A percentile compares a stretch with the other conserved stretches of the same genome.
Evolutionary conservation across 441 rosid species (phyloP).

Genomic region (Bocquillonia castaneifolia): DNA sequence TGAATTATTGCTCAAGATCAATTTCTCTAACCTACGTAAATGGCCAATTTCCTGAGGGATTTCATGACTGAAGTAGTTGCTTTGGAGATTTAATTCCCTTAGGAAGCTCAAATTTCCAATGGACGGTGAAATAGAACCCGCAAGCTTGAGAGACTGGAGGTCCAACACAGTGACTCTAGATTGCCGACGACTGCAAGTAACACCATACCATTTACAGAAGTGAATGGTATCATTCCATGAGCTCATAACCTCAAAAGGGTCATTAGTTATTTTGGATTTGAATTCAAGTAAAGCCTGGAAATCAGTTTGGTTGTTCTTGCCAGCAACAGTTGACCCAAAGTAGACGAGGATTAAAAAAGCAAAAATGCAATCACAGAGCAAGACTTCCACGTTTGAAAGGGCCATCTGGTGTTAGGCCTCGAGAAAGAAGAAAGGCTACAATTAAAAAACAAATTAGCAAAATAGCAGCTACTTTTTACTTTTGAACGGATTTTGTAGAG

Average conservation of each 20-base stretch:
- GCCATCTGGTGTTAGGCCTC: too few species aligned
- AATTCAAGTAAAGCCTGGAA: background rate
- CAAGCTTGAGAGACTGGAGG: background rate
- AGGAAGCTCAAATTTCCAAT: background rate
- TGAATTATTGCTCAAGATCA: constrained; percentile 11
- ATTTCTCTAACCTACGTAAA: background rate
- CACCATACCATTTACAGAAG: background rate
- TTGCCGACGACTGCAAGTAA: background rate
- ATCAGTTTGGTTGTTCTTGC: background rate
- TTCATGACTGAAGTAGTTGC: background rate
- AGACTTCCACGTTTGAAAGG: too few species aligned
- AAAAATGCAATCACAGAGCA: too few species aligned
- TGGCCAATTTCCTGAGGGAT: background rate
- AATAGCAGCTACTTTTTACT: too few species aligned
- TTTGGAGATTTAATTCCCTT: background rate
- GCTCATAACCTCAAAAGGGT: background rate
- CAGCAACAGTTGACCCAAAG: too few species aligned
- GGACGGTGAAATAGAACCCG: background rate
- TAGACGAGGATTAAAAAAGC: too few species aligned
- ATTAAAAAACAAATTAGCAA: too few species aligned
- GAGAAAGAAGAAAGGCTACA: too few species aligned
- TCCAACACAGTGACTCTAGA: background rate
- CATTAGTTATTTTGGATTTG: background rate
- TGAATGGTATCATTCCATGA: background rate
- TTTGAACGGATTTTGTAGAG: too few species aligned